Evolutionary conservation across 1,284 basidiomycete genomes (phyloP), one percentile per base, ranked within the genome.

Genomic region (Megacollybia platyphylla): DNA sequence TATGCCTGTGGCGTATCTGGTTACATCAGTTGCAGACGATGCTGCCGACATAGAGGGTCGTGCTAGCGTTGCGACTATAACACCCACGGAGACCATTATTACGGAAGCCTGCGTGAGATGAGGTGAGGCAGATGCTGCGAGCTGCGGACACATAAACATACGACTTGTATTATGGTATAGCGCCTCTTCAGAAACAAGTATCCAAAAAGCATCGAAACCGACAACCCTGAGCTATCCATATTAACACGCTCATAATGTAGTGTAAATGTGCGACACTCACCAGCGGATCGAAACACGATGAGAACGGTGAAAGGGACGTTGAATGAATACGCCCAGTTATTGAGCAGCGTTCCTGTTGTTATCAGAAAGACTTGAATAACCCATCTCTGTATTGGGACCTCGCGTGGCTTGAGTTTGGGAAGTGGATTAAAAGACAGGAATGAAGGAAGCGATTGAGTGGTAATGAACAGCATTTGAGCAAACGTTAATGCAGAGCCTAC

Each of bases 241-340:
- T 36, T 6, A 29, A 35, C 11, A 34, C 27, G 39, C 11, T 40
- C 26, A 38, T 29, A 34, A 6, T 44, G 28, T 24, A 39, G 36
- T 24, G 20, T 13, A 13, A 20, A 17, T 15, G 10, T 27, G 44
- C 53, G 52, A 47, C 36, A 57, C 71, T 59, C 49, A 76, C 88
- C 88, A 29, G 87, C 89, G 39, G 86, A 89, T 32, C 90, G 74
- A 57, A 93, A 90, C 26, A 94, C 81, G 51, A 93, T 92, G 54
- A 91, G 80, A 0, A 94, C 66, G 0, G 87, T 78, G 42, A 91
- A 66, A 3, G 88, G 88, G 0, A 92, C 83, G 45, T 79, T 65
- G 52, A 70, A 88, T 0, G 80, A 81, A 56, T 86, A 92, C 1
- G 84, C 87, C 70, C 79, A 82, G 55, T 92, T 93, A 60, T 91